Conservation (phyloP, 2,329 filamentous ascomycete species). For the Clonostachys sp. region DNA sequence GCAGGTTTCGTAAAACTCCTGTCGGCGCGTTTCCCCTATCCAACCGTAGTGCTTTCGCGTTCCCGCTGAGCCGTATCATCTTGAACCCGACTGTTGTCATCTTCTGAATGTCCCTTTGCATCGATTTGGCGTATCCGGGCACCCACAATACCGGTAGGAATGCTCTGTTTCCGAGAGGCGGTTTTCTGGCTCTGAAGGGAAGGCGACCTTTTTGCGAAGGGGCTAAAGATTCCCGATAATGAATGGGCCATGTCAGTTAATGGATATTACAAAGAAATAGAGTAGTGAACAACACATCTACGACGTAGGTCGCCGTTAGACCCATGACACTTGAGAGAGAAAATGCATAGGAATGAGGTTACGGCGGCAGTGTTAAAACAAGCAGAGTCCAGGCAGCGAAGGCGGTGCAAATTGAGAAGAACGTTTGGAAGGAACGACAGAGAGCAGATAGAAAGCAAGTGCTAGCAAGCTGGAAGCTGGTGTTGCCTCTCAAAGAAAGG, state of each 20-base stretch:
- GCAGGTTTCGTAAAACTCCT: constrained; percentile 14
- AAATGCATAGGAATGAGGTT: too few relatives aligned
- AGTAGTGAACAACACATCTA: neutral
- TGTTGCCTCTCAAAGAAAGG: too few relatives aligned
- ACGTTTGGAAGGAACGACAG: too few relatives aligned
- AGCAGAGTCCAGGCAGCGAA: too few relatives aligned
- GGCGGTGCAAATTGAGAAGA: too few relatives aligned
- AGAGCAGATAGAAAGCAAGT: too few relatives aligned
- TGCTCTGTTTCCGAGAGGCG: constrained; percentile 4
- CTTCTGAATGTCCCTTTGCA: constrained; percentile 9
- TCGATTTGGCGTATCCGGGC: constrained; percentile 19
- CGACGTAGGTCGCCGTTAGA: too few relatives aligned
- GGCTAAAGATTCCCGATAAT: constrained; percentile 3
- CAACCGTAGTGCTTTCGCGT: constrained; percentile 16
- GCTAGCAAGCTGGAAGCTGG: too few relatives aligned
- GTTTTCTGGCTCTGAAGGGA: constrained; percentile 4
- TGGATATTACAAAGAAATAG: neutral
- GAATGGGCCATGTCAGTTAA: constrained; percentile 7
- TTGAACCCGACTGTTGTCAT: neutral
- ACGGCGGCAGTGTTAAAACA: too few relatives aligned
- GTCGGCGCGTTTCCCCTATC: constrained; percentile 17
- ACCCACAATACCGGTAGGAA: constrained; percentile 18
- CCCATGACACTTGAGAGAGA: too few relatives aligned
- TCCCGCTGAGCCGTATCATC: constrained; percentile 8
- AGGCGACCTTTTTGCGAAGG: constrained; percentile 1